A percentile compares a stretch with the other conserved stretches of the same genome.
These are phyloP conservation scores for Ramichloridium luteum DNA, from an alignment of 2,329 filamentous ascomycete species.

Conservation along the genomic window DNA sequence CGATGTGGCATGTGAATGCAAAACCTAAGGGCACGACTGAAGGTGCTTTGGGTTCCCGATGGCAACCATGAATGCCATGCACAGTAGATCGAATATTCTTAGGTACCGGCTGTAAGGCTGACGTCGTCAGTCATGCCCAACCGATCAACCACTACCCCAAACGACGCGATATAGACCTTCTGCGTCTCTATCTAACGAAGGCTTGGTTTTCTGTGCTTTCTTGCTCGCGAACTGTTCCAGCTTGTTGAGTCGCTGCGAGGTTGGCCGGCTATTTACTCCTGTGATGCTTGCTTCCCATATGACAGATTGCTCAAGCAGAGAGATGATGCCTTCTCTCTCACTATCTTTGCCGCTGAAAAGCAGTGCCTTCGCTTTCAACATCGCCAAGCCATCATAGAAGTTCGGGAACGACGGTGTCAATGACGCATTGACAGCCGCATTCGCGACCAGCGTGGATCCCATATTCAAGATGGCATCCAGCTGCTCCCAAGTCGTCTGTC, in stretches of 20 bases:
- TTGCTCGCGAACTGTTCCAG: conserved; percentile 9
- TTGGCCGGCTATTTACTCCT: conserved; percentile 10
- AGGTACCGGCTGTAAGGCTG: no score
- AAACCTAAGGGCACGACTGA: no score
- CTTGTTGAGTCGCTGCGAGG: conserved; percentile 9
- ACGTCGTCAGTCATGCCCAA: no score
- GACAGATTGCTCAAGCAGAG: conserved; percentile 7
- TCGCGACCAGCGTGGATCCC: conserved; percentile 5
- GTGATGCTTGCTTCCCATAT: conserved; percentile 13
- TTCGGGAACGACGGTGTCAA: conserved; percentile 13
- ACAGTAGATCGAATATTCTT: no score
- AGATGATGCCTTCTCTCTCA: conserved; percentile 7
- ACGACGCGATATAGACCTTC: no score
- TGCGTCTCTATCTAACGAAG: no score
- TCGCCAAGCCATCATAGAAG: conserved; percentile 11
- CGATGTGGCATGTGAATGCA: no score
- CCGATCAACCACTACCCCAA: no score
- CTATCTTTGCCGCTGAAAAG: conserved; percentile 7
- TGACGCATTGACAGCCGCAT: conserved; percentile 1
- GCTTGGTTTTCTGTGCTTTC: no score
- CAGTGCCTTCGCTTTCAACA: conserved; percentile 11
- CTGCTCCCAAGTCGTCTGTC: conserved; percentile 4
- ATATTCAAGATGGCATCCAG: conserved; percentile 5
- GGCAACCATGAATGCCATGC: no score
- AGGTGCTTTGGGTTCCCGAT: no score